phyloP scores from a whole-genome alignment of 371 early-diverging fungal genomes.

The Chytridium lagenaria region DNA sequence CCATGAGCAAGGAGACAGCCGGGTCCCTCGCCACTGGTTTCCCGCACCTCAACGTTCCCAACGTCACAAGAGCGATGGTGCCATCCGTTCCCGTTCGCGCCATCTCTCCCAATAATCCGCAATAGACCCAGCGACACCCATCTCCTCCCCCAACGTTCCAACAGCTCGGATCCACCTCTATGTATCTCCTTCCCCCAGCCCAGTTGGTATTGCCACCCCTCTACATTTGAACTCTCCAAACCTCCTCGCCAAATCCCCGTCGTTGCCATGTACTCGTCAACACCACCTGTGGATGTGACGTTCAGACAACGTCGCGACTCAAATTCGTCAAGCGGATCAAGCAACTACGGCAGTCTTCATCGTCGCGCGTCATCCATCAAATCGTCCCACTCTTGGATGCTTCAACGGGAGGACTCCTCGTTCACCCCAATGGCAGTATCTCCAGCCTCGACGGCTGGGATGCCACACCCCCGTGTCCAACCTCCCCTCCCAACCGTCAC shows the following conservation, averaged over 20 bases:
- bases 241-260: not conserved
- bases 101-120: too few species aligned
- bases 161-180: not conserved
- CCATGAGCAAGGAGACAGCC: slow-evolving; percentile 1
- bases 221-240: not conserved
- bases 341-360: not conserved
- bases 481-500: not conserved
- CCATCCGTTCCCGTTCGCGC: not conserved
- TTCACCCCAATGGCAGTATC: not conserved
- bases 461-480: not conserved
- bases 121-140: not conserved
- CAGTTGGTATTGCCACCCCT: not conserved
- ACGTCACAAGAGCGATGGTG: not conserved
- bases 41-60: not conserved
- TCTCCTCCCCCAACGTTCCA: not conserved
- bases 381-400: not conserved
- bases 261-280: not conserved
- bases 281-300: not conserved
- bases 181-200: slow-evolving; percentile 9
- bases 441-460: not conserved
- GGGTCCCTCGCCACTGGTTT: not conserved
- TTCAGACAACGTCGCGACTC: not conserved
- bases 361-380: slow-evolving; percentile 8
- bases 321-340: not conserved
- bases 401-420: too few species aligned